Percentiles rank a stretch among this genome's conserved stretches.
Conservation (phyloP, 805 yeast genomes). For the Lipomyces yamanashiensis region DNA sequence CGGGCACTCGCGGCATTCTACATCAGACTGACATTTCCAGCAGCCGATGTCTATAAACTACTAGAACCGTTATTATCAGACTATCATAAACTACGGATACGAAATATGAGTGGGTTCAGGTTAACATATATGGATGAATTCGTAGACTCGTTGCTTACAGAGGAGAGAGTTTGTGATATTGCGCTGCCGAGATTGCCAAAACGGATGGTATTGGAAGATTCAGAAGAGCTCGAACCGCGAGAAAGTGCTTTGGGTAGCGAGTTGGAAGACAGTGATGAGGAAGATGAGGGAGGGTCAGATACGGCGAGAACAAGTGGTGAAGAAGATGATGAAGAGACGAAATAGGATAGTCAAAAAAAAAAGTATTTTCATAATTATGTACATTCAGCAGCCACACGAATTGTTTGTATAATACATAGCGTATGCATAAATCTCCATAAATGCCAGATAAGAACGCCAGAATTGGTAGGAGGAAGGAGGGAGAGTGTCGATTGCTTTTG, state of each 20-base stretch:
- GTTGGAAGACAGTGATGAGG: slow-evolving; percentile 39
- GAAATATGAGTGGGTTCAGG: slow-evolving; percentile 48
- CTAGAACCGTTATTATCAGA: slow-evolving; percentile 66
- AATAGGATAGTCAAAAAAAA: background rate
- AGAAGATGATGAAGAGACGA: slow-evolving; percentile 2
- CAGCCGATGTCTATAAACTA: slow-evolving; percentile 53
- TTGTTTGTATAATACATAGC: background rate
- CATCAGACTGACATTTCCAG: slow-evolving; percentile 50
- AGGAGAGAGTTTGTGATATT: slow-evolving; percentile 70
- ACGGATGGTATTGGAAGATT: slow-evolving; percentile 47
- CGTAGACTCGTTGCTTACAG: slow-evolving; percentile 62
- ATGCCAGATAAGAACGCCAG: background rate
- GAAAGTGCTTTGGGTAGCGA: slow-evolving; percentile 48
- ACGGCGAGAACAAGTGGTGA: background rate
- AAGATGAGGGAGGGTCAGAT: slow-evolving; percentile 11
- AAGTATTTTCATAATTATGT: background rate
- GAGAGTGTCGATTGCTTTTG: background rate
- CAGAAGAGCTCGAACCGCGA: slow-evolving; percentile 44
- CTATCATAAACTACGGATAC: slow-evolving; percentile 67
- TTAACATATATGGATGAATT: slow-evolving; percentile 72
- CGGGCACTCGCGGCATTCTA: slow-evolving; percentile 73
- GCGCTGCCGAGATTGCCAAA: slow-evolving; percentile 66
- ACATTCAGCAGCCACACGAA: background rate
- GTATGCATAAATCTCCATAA: background rate
- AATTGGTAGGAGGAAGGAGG: background rate